Evolutionary conservation across 768 basidiomycete genomes (phyloP).

Genomic region (Boletus tylopilopsis): DNA sequence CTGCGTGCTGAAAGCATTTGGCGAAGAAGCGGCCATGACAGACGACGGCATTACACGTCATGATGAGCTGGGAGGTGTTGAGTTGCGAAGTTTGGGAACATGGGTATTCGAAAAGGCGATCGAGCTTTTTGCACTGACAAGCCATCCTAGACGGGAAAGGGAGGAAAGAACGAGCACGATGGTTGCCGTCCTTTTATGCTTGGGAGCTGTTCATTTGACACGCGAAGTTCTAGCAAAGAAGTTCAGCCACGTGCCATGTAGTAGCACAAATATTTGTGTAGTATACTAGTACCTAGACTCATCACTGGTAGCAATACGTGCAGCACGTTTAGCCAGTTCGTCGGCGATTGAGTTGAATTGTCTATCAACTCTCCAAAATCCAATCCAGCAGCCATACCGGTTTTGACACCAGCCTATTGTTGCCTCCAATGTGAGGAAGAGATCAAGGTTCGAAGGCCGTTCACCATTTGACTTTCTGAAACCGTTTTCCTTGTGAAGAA

Average conservation of each 20-base stretch:
- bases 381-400: conserved; percentile 11
- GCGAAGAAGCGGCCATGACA: neutral
- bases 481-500: neutral
- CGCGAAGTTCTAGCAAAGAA: no score
- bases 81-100: neutral
- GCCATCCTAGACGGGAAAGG: neutral
- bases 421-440: conserved; percentile 1
- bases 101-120: neutral
- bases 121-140: neutral
- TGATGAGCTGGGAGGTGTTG: neutral
- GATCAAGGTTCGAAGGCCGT: conserved; percentile 3
- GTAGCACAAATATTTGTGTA: no score
- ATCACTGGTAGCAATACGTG: no score
- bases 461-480: neutral
- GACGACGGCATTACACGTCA: conserved; percentile 1
- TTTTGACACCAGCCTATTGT: neutral
- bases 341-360: no score
- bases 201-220: no score
- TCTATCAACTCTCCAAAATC: conserved; percentile 15
- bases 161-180: no score
- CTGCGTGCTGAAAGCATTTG: neutral
- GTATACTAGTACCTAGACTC: no score
- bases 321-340: no score
- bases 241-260: no score
- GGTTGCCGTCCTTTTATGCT: no score